Conservation (phyloP, 768 basidiomycete species). For the Kwoniella europaea region DNA sequence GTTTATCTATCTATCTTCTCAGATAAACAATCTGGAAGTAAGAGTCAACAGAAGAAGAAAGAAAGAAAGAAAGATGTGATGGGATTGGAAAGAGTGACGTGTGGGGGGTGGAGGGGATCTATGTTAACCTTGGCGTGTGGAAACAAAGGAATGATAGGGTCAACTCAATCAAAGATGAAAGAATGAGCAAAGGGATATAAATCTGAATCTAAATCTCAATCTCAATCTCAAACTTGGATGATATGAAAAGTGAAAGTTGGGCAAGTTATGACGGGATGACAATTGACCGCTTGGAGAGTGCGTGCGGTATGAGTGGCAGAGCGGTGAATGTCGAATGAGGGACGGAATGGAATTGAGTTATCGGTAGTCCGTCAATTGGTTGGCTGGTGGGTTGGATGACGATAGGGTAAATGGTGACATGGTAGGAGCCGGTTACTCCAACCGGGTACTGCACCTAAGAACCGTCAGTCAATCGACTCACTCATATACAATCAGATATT, state of each 20-base stretch:
- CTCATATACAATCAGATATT: not conserved
- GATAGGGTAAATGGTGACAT: too few species aligned
- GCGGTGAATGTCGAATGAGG: not conserved
- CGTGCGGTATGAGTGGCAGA: not conserved
- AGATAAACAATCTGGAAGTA: not conserved
- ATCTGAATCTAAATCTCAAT: not conserved
- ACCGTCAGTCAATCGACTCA: not conserved
- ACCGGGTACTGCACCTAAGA: not conserved
- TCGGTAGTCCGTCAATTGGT: slow-evolving; percentile 7
- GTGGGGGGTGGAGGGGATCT: not conserved
- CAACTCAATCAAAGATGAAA: not conserved
- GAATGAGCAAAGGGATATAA: not conserved
- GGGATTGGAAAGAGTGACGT: not conserved
- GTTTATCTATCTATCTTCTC: not conserved
- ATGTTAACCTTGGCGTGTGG: not conserved
- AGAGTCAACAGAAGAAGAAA: not conserved
- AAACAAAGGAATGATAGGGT: not conserved
- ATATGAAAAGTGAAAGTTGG: not conserved
- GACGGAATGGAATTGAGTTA: not conserved
- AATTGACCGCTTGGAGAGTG: not conserved
- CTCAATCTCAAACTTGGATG: not conserved
- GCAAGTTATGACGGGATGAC: slow-evolving; percentile 4
- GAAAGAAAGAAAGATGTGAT: not conserved
- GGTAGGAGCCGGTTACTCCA: slow-evolving; percentile 2
- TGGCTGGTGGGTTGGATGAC: not conserved